Percentiles rank a stretch among this genome's conserved stretches.
Conservation (phyloP, 306 rosid species). For the Lupinus albus region DNA sequence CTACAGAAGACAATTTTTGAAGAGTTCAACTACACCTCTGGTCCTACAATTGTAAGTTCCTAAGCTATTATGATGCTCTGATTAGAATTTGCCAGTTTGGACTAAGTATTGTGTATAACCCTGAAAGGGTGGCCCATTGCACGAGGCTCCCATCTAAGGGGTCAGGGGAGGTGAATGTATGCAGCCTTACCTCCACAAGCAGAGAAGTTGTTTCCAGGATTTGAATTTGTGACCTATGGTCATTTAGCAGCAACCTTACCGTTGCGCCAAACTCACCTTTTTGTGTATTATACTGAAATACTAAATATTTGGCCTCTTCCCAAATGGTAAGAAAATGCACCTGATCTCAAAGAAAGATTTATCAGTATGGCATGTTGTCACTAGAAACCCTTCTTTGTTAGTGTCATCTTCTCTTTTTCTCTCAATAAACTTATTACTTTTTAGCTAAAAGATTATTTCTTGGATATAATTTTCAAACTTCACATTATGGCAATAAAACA, state of each 20-base stretch:
- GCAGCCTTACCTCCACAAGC: no score
- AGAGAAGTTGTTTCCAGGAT: no score
- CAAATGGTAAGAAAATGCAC: background rate
- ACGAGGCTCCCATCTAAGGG: no score
- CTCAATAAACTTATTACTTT: background rate
- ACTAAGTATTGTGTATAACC: slow-evolving; percentile 10
- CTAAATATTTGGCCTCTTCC: background rate
- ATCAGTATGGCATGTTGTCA: slow-evolving; percentile 7
- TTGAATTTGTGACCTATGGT: no score
- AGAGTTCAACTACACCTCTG: slow-evolving; percentile 69
- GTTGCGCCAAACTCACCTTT: no score
- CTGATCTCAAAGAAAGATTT: background rate
- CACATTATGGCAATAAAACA: background rate
- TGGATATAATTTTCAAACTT: slow-evolving; percentile 20
- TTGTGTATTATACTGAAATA: slow-evolving; percentile 15
- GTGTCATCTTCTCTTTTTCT: background rate
- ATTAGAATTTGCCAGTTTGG: slow-evolving; percentile 13
- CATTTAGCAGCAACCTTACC: no score
- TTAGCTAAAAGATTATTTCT: slow-evolving; percentile 2
- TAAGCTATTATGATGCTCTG: background rate
- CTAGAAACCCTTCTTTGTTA: background rate
- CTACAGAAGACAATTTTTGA: slow-evolving; percentile 76
- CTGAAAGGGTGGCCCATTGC: no score
- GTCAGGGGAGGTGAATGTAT: no score
- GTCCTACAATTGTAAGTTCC: slow-evolving; percentile 86